Percentiles rank a stretch among this genome's conserved stretches.
Evolutionary conservation across 805 yeast genomes (phyloP).

Genomic region (Ogataea zsoltii): DNA sequence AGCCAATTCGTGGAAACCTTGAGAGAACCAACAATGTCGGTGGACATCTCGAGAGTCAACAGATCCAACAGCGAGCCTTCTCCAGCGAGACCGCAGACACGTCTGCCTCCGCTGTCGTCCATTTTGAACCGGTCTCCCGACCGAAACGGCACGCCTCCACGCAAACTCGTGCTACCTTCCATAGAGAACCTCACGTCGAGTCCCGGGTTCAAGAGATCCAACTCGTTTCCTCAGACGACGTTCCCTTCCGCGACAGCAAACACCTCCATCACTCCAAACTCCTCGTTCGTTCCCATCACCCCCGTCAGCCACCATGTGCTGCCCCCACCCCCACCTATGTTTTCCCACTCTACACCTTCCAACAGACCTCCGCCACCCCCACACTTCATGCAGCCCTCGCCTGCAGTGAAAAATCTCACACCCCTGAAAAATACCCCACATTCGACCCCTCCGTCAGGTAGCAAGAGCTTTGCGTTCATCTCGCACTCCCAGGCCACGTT

Average conservation of each 20-base stretch:
- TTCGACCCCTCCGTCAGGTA: constrained; percentile 25
- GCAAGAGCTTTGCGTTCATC: constrained; percentile 75
- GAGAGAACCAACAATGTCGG: constrained; percentile 18
- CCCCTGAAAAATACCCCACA: constrained; percentile 9
- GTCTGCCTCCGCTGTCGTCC: constrained; percentile 30
- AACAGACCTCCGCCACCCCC: constrained; percentile 15
- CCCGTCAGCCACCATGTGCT: constrained; percentile 21
- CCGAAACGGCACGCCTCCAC: constrained; percentile 17
- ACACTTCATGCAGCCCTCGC: constrained; percentile 5
- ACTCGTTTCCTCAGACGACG: constrained; percentile 19
- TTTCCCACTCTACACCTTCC: constrained; percentile 22
- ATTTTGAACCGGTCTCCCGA: constrained; percentile 19
- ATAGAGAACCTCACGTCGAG: constrained; percentile 28
- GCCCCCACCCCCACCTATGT: constrained; percentile 26
- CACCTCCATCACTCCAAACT: constrained; percentile 10
- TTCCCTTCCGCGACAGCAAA: constrained; percentile 5
- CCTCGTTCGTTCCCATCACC: constrained; percentile 22
- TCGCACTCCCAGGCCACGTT: constrained; percentile 90
- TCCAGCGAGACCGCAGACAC: constrained; percentile 17
- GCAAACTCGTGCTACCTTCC: constrained; percentile 25
- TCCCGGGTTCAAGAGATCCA: constrained; percentile 26
- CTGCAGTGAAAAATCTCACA: neutral
- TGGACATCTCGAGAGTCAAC: constrained; percentile 22
- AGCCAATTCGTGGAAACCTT: too few species aligned
- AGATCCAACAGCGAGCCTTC: constrained; percentile 30